Evolutionary conservation across 2,329 filamentous ascomycete genomes (phyloP).

Genomic region (Pseudogymnoascus sp.): DNA sequence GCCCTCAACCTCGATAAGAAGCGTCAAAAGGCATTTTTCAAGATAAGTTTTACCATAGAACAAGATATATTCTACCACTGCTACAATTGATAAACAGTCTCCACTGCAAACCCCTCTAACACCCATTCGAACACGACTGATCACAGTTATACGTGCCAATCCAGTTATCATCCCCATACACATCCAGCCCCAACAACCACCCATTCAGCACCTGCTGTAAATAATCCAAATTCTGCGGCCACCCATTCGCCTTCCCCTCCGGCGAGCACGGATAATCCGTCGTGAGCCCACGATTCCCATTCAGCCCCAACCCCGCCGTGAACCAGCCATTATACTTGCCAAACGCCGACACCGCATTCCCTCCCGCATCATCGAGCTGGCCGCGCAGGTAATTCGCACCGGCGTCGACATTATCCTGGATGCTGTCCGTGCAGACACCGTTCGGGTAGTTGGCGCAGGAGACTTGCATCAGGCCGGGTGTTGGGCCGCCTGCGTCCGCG

Average conservation of each 20-base stretch:
- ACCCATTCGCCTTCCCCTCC: slow-evolving; percentile 25
- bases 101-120: not conserved
- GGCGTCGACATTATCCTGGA: slow-evolving; percentile 31
- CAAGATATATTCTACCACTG: not conserved
- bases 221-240: slow-evolving; percentile 32
- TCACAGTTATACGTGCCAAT: slow-evolving; percentile 2
- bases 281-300: slow-evolving; percentile 27
- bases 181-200: slow-evolving; percentile 30
- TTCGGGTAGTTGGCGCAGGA: slow-evolving; percentile 31
- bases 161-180: slow-evolving; percentile 1
- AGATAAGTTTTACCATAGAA: not conserved
- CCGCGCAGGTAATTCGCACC: slow-evolving; percentile 27
- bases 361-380: slow-evolving; percentile 21
- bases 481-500: slow-evolving; percentile 28
- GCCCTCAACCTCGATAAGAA: not conserved
- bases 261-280: slow-evolving; percentile 23
- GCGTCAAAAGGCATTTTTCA: not conserved
- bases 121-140: not conserved
- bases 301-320: slow-evolving; percentile 24
- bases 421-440: slow-evolving; percentile 28
- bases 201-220: slow-evolving; percentile 32
- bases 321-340: slow-evolving; percentile 34
- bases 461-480: slow-evolving; percentile 32
- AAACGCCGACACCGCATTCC: slow-evolving; percentile 29
- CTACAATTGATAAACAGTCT: not conserved